Evolutionary conservation across 148 eudicot genomes (phyloP).

Genomic region (Gaultheria prostrata): DNA sequence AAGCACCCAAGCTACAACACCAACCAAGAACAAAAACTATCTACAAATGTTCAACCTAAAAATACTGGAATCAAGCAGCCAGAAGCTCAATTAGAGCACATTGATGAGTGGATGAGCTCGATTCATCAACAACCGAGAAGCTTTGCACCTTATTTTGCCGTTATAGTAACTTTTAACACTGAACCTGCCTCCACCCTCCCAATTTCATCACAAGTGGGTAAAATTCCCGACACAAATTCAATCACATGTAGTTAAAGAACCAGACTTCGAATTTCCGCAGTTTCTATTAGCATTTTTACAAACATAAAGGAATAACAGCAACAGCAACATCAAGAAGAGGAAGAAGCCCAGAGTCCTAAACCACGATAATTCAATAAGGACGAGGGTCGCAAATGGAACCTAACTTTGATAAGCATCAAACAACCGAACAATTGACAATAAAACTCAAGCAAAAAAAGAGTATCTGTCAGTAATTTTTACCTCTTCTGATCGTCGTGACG

Average conservation of each 20-base stretch:
- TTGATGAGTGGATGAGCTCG: not conserved
- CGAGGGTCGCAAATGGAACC: not conserved
- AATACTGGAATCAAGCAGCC: no score
- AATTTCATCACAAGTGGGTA: not conserved
- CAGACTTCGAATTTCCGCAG: not conserved
- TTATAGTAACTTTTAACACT: not conserved
- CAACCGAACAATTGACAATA: not conserved
- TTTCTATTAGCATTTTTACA: not conserved
- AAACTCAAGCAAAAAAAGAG: not conserved
- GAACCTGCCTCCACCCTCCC: not conserved
- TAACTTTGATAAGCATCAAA: not conserved
- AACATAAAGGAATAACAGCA: not conserved
- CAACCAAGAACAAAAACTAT: no score
- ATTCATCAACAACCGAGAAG: not conserved
- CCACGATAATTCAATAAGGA: not conserved
- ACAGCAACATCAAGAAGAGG: not conserved
- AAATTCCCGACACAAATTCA: not conserved
- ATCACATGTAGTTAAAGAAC: not conserved
- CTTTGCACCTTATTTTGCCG: not conserved
- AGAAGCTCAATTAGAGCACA: not conserved
- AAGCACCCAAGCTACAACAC: no score
- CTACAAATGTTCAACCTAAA: no score
- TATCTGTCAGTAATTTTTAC: conserved; percentile 21
- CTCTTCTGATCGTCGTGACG: conserved; percentile 97
- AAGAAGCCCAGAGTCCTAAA: not conserved